A percentile compares a stretch with the other conserved stretches of the same genome.
These are phyloP conservation scores for Drechslera avenae DNA, from an alignment of 2,329 filamentous ascomycete species.

Conservation along the genomic window DNA sequence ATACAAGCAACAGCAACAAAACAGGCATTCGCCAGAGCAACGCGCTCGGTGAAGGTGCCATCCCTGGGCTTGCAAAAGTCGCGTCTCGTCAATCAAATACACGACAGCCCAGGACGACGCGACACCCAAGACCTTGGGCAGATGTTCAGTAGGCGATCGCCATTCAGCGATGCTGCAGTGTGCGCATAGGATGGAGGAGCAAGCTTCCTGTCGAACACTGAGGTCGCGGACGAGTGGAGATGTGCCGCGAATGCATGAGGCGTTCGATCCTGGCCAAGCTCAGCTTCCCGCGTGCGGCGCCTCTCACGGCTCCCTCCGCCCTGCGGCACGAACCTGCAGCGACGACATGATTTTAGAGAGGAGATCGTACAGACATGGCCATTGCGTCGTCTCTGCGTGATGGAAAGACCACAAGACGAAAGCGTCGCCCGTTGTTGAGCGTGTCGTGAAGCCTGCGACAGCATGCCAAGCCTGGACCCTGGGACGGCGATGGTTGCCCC, in stretches of 20 bases:
- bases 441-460: not conserved
- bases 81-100: not conserved
- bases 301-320: constrained; percentile 1
- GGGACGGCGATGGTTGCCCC: constrained; percentile 1
- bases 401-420: not conserved
- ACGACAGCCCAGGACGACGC: not conserved
- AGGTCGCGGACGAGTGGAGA: constrained; percentile 16
- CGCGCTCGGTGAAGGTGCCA: constrained; percentile 7
- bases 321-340: not conserved
- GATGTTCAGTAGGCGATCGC: constrained; percentile 17
- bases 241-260: constrained; percentile 20
- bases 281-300: constrained; percentile 5
- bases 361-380: too few relatives aligned
- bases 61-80: not conserved
- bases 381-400: not conserved
- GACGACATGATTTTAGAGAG: too few relatives aligned
- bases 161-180: constrained; percentile 13
- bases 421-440: not conserved
- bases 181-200: constrained; percentile 11
- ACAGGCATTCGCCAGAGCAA: constrained; percentile 6
- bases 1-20: constrained; percentile 7
- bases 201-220: constrained; percentile 2
- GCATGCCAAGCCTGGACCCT: constrained; percentile 1
- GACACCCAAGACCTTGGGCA: not conserved
- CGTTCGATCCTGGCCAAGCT: constrained; percentile 23